phyloP scores from a whole-genome alignment of 2,329 filamentous ascomycete genomes.

The Aspergillus vadensis region DNA sequence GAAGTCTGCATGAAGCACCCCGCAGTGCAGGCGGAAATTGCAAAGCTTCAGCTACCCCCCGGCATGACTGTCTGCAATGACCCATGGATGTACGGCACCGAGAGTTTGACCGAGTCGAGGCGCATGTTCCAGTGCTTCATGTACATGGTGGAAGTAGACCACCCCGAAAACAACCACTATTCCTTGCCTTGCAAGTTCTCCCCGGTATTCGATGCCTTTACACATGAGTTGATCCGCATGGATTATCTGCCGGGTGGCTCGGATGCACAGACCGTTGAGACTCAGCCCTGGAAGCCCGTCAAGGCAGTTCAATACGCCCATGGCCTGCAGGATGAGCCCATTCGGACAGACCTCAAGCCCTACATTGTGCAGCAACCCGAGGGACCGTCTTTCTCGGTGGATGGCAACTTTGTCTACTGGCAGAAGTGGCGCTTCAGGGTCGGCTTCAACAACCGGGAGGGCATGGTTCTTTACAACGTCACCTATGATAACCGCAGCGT shows the following conservation, averaged over 20 bases:
- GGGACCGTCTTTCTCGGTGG: slow-evolving; percentile 63
- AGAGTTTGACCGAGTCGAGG: slow-evolving; percentile 40
- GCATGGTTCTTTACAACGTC: slow-evolving; percentile 68
- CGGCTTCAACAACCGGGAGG: slow-evolving; percentile 65
- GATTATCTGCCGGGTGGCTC: slow-evolving; percentile 69
- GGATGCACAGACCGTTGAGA: slow-evolving; percentile 59
- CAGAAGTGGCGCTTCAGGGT: slow-evolving; percentile 67
- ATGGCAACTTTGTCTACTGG: slow-evolving; percentile 62
- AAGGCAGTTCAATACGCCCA: slow-evolving; percentile 57
- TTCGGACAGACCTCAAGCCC: slow-evolving; percentile 65
- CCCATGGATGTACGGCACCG: slow-evolving; percentile 69
- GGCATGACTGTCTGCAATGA: slow-evolving; percentile 60
- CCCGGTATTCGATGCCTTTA: slow-evolving; percentile 58
- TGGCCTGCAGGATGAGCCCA: slow-evolving; percentile 64
- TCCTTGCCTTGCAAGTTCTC: slow-evolving; percentile 41
- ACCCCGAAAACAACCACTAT: slow-evolving; percentile 42
- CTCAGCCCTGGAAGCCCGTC: slow-evolving; percentile 59
- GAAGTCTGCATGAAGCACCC: slow-evolving; percentile 57
- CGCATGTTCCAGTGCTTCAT: slow-evolving; percentile 46
- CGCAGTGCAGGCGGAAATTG: slow-evolving; percentile 59
- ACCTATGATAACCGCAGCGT: slow-evolving; percentile 64
- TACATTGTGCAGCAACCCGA: slow-evolving; percentile 66
- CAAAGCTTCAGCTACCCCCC: slow-evolving; percentile 60
- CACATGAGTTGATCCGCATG: slow-evolving; percentile 67
- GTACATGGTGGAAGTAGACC: slow-evolving; percentile 39